Base-by-base conservation (phyloP, 225 moss, liverwort and hornwort species). In the Marchantia polymorpha region DNA sequence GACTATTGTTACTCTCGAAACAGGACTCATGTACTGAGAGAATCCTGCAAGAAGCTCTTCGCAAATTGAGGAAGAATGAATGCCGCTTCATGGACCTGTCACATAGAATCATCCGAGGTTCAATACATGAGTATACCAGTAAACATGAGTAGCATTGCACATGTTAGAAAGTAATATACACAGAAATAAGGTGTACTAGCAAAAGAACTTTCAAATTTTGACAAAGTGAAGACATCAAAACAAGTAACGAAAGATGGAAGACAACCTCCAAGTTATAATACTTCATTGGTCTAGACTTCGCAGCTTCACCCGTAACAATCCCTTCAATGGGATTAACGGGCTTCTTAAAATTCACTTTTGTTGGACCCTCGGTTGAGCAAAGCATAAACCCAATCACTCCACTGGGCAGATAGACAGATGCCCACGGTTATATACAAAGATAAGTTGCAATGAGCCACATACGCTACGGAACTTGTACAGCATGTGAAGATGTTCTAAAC, bases 371-470 rank as follows among this genome's bases (percentile, higher is more conserved):
- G 69, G 92, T 87, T 30, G 99, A 95, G 87, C 95, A 99, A 12
- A 99, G 95, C 95, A 99, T 95, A 77, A 99, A 99, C 69, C 99
- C 99, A 77, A 99, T 99, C 56, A 91, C 86, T 52, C 99, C 99
- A 84, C 99, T 99, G 90, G 87, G 83, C n/a, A 77, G 19, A 31
- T 17, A 58, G 13, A 7, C 17, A 69, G 17, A 7, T 16, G 23
- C 6, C n/a, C n/a, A 61, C n/a, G 61, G 61, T 23, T 23, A 63
- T 23, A 63, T 72, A 39, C 3, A 39, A 39, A 39, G 5, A 39
- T 39, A 6, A 46, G 30, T 7, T 55, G 19, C 25, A 60, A 60
- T 61, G 23, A 26, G 69, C 30, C 63, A 58, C 39, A 30, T 22
- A 4, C 13, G 7, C 12, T 8, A 29, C 64, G 61, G 29, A 27